Evolutionary conservation across 2,329 filamentous ascomycete genomes (phyloP), one percentile per base, ranked within the genome.

Genomic region (Ophiocordyceps camponoti-saundersi): DNA sequence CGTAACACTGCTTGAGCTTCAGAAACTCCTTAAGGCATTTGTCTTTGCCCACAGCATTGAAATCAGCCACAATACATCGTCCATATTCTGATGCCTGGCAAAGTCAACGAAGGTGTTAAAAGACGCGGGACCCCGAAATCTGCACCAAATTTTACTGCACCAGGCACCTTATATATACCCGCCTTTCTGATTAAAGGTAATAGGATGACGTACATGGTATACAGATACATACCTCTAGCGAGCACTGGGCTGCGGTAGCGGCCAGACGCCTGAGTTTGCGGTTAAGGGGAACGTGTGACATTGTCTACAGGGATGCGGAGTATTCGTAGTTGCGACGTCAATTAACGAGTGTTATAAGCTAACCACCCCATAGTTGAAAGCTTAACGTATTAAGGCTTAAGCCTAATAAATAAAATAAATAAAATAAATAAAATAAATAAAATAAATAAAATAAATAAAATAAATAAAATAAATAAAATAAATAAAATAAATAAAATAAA

Each of bases 11-110:
- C 61, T 94, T 95, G 44, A 96, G 63, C 53, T 69, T 79, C 63
- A 92, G 69, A 55, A 98, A 96, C 59, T 95, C 88, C 48, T 78
- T 79, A 5, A 73, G 72, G 59, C 92, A 98, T 70, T 92, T 92
- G 59, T 95, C 86, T 60, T 94, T 94, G 55, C 88, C 77, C 3
- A 95, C 78, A 4, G 87, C 78, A 59, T 90, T 90, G 65, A 94
- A 96, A 59, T 96, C 90, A 39, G 79, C 77, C 45, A 90, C 75
- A 52, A 98, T 80, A 61, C 92, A 98, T 70, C 88, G 89, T 53
- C 90, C 92, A 59, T 96, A 98, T 13, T 77, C 70, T 3, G 86
- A 73, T 46, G 86, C 83, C 90, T 96, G 43, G 26, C 7, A 11
- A 29, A 29, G 26, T 29, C 8, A 29, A 10, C 32, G 20, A 18